A percentile compares a stretch with the other conserved stretches of the same genome.
phyloP scores from a whole-genome alignment of 2,329 filamentous ascomycete genomes.

The Mycosphaerelloides madeirae region DNA sequence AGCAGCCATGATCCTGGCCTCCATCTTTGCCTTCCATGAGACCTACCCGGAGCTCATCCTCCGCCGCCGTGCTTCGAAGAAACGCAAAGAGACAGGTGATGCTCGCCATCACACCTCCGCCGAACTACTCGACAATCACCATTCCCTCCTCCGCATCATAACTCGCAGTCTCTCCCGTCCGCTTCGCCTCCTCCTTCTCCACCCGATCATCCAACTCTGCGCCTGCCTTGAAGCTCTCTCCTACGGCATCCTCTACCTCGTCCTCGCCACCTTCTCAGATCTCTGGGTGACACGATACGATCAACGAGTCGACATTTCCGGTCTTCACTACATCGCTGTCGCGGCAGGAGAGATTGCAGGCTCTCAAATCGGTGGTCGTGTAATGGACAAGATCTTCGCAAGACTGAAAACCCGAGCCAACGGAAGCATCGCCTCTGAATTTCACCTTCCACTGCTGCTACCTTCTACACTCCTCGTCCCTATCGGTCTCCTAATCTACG shows the following conservation, averaged over 20 bases:
- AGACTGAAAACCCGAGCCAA: constrained; percentile 4
- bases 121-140: constrained; percentile 9
- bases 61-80: constrained; percentile 32
- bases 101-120: constrained; percentile 50
- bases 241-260: constrained; percentile 32
- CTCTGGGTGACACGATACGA: constrained; percentile 37
- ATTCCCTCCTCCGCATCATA: constrained; percentile 21
- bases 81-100: constrained; percentile 37
- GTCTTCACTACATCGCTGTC: constrained; percentile 42
- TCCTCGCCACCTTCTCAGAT: constrained; percentile 40
- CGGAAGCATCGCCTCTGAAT: constrained; percentile 16
- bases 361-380: constrained; percentile 13
- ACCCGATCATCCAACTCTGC: constrained; percentile 18
- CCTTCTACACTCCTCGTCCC: constrained; percentile 14
- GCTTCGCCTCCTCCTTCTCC: constrained; percentile 15
- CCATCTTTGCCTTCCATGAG: constrained; percentile 34
- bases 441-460: constrained; percentile 22
- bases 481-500: constrained; percentile 40
- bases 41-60: constrained; percentile 37
- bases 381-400: constrained; percentile 15
- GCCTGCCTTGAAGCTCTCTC: constrained; percentile 8
- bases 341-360: constrained; percentile 37
- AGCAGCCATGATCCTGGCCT: constrained; percentile 21
- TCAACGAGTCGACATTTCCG: constrained; percentile 33
- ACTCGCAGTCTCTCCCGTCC: constrained; percentile 39